A percentile compares a stretch with the other conserved stretches of the same genome.
These are phyloP conservation scores for Yamadazyma siamensis DNA, from an alignment of 1,139 yeast genomes.

Conservation along the genomic window DNA sequence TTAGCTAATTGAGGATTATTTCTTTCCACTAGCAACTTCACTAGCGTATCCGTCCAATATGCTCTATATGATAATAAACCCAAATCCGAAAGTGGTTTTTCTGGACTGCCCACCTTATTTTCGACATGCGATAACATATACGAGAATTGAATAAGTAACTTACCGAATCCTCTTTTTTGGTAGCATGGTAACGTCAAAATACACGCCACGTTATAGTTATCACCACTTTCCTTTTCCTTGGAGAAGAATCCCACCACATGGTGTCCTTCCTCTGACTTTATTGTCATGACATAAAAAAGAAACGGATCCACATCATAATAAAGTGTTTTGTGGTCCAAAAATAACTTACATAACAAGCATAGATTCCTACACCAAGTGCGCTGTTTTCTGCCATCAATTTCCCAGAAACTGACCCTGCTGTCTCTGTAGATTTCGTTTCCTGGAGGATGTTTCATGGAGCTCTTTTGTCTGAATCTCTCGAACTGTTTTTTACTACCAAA, in stretches of 20 bases:
- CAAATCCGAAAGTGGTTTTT: slow-evolving; percentile 91
- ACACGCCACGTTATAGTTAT: slow-evolving; percentile 96
- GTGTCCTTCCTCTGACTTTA: slow-evolving; percentile 83
- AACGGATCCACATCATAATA: slow-evolving; percentile 98
- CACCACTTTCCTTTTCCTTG: slow-evolving; percentile 94
- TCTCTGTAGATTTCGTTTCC: slow-evolving; percentile 97
- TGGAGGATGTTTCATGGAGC: slow-evolving; percentile 91
- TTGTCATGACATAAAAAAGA: slow-evolving; percentile 91
- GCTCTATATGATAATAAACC: slow-evolving; percentile 93
- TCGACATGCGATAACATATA: slow-evolving; percentile 86
- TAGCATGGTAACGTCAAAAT: slow-evolving; percentile 93
- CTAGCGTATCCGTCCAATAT: slow-evolving; percentile 90
- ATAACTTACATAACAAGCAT: slow-evolving; percentile 81
- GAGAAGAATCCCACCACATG: slow-evolving; percentile 96
- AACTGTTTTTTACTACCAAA: slow-evolving; percentile 89
- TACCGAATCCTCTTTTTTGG: slow-evolving; percentile 93
- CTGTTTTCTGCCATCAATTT: slow-evolving; percentile 93
- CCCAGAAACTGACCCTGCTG: slow-evolving; percentile 74
- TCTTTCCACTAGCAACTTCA: slow-evolving; percentile 67
- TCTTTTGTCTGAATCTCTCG: slow-evolving; percentile 83
- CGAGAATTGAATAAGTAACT: slow-evolving; percentile 86
- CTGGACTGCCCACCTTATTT: slow-evolving; percentile 92
- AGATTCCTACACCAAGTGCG: slow-evolving; percentile 96
- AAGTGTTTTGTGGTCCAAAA: slow-evolving; percentile 90
- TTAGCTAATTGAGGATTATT: slow-evolving; percentile 38